Evolutionary conservation across 2,329 filamentous ascomycete genomes (phyloP).

Genomic region (Penicillium sp.): DNA sequence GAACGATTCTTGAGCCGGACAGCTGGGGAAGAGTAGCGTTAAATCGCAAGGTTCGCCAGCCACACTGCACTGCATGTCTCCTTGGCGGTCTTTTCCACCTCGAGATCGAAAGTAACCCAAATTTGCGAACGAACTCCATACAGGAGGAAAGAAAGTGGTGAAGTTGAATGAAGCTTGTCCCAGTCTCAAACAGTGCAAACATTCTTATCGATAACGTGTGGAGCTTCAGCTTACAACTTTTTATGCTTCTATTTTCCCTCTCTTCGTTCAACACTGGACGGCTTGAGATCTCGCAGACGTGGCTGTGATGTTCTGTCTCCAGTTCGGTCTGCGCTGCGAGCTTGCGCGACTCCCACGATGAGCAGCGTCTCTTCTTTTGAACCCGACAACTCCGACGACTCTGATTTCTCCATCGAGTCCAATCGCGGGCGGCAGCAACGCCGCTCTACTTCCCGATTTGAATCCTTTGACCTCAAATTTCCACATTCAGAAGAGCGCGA

Average conservation of each 20-base stretch:
- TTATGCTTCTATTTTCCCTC: conserved; percentile 6
- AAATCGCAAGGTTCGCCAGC: conserved; percentile 24
- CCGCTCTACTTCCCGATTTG: conserved; percentile 5
- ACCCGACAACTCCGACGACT: conserved; percentile 33
- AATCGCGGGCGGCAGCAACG: conserved; percentile 1
- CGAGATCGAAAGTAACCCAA: conserved; percentile 21
- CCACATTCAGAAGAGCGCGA: background rate
- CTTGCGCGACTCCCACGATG: conserved; percentile 40
- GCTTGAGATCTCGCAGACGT: conserved; percentile 2
- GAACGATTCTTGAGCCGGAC: conserved; percentile 49
- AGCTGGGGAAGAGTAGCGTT: conserved; percentile 23
- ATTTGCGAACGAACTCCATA: conserved; percentile 34
- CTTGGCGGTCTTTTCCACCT: conserved; percentile 10
- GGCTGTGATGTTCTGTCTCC: conserved; percentile 28
- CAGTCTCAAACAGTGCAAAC: conserved; percentile 42
- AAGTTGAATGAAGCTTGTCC: background rate
- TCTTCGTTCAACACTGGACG: background rate
- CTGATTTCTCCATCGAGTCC: conserved; percentile 20
- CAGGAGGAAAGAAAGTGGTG: background rate
- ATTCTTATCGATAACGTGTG: conserved; percentile 23
- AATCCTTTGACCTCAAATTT: background rate
- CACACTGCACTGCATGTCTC: conserved; percentile 27
- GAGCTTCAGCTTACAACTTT: conserved; percentile 9
- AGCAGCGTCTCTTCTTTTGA: conserved; percentile 37
- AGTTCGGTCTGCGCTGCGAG: conserved; percentile 21